Percentiles rank a stretch among this genome's conserved stretches.
Conservation (phyloP, 208 protist genomes). For the Trypanosoma mega region DNA sequence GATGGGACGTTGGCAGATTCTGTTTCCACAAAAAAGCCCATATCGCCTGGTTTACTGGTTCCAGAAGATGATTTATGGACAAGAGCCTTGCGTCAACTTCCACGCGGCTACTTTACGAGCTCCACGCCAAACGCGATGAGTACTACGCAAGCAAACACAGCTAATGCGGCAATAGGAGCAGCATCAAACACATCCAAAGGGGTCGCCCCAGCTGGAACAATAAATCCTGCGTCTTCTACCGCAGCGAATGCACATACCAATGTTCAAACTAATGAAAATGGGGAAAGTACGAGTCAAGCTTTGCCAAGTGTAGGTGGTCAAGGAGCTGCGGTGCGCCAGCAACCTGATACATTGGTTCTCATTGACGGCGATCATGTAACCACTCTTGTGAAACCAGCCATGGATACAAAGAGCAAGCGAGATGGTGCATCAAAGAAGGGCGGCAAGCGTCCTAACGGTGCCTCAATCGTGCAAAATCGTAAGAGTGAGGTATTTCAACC, state of each 20-base stretch:
- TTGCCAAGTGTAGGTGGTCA: too few relatives aligned
- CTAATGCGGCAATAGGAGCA: not conserved
- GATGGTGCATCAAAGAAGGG: not conserved
- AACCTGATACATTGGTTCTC: constrained; percentile 12
- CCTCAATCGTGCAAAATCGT: too few relatives aligned
- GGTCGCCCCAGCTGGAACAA: too few relatives aligned
- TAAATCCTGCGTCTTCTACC: too few relatives aligned
- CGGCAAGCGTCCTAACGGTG: not conserved
- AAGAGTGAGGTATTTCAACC: too few relatives aligned
- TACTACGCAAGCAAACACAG: not conserved
- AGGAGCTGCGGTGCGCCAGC: not conserved
- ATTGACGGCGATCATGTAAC: constrained; percentile 16
- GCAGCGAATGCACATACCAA: too few relatives aligned
- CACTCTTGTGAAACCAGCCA: not conserved
- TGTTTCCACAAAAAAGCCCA: too few relatives aligned
- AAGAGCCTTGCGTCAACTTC: constrained; percentile 20
- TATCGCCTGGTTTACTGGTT: too few relatives aligned
- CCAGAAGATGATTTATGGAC: constrained; percentile 24
- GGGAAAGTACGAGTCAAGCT: too few relatives aligned
- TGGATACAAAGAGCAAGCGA: not conserved
- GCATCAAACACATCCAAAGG: not conserved
- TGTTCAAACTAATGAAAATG: too few relatives aligned
- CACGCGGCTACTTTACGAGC: constrained; percentile 17
- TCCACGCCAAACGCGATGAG: not conserved
- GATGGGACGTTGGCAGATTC: too few relatives aligned